Conservation (phyloP, 2,329 filamentous ascomycete species). For the Curvularia eragrostidis region DNA sequence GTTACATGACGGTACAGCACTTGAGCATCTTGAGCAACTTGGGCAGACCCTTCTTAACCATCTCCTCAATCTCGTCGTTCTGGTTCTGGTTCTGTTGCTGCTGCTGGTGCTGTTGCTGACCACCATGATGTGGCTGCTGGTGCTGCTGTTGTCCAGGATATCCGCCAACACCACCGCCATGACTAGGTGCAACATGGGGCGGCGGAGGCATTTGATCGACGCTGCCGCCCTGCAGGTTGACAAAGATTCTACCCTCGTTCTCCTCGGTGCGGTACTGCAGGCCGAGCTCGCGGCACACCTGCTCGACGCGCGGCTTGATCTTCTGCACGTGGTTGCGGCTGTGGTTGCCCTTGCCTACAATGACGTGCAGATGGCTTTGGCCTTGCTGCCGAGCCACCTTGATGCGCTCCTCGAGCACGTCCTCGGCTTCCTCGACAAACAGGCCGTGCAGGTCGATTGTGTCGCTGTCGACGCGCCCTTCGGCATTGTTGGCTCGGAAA, state of each 20-base stretch:
- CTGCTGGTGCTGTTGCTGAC: constrained; percentile 51
- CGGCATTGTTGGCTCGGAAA: constrained; percentile 91
- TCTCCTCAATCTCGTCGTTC: constrained; percentile 64
- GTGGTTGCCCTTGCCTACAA: constrained; percentile 96
- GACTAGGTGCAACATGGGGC: constrained; percentile 46
- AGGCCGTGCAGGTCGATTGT: constrained; percentile 95
- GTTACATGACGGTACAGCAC: constrained; percentile 78
- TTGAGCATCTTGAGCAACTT: constrained; percentile 67
- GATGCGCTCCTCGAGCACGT: constrained; percentile 86
- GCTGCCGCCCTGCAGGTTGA: constrained; percentile 79
- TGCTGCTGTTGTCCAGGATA: constrained; percentile 55
- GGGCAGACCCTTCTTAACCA: constrained; percentile 67
- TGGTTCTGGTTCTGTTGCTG: constrained; percentile 46
- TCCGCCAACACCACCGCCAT: constrained; percentile 35
- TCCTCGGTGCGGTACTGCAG: constrained; percentile 85
- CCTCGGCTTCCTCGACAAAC: constrained; percentile 92
- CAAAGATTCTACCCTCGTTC: constrained; percentile 87
- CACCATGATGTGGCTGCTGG: constrained; percentile 45
- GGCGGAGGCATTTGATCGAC: constrained; percentile 51
- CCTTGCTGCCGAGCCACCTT: constrained; percentile 74
- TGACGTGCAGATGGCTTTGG: constrained; percentile 87
- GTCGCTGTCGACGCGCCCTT: constrained; percentile 75
- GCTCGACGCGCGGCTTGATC: constrained; percentile 93
- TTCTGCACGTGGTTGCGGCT: constrained; percentile 82
- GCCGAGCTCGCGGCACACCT: constrained; percentile 81